Evolutionary conservation across 331 rosid species (phyloP), one percentile per base, ranked within the genome.

Genomic region (Prunus yedoensis): DNA sequence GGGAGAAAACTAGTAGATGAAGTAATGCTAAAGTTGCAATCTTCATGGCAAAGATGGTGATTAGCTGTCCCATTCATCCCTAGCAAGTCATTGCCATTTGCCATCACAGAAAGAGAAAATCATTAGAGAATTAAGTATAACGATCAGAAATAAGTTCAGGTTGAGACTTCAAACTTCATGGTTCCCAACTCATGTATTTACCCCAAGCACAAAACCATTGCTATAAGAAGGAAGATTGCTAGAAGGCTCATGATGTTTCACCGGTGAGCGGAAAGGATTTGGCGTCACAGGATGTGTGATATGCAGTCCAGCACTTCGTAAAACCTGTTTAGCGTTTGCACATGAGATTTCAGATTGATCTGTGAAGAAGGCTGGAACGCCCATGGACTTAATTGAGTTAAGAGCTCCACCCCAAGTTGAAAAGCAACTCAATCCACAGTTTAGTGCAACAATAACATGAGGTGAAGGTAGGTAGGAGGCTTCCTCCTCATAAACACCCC

Each of bases 401-500:
- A 89, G 86, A 25, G 91, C 91, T 54, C 93, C 89, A 69, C 72
- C 75, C 91, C 93, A 86, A 70, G 54, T 81, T 66, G 83, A 52
- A 77, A 77, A 77, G 77, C 75, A 50, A 61, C 85, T 89, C 71
- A 89, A 85, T 61, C 83, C 85, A 46, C 89, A 89, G 73, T 89
- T 87, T 4, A 87, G 83, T 27, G 87, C 89, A 25, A 87, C 77
- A 5, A 83, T 71, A 58, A 80, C 85, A 73, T 89, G 84, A 3
- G 93, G 88, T 45, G 87, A 59, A 63, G 91, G 85, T 32, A 89
- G 80, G 82, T 86, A 89, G 8, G 81, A 71, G 71, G 88, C 91
- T 87, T 89, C 91, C 80, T 83, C 88, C 88, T 85, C 87, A 78
- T 89, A 87, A 75, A 85, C 78, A 72, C 91, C 91, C 76, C 80